Conservation (phyloP, 2,329 filamentous ascomycete genomes). For the Sarocladiaceae sp. region DNA sequence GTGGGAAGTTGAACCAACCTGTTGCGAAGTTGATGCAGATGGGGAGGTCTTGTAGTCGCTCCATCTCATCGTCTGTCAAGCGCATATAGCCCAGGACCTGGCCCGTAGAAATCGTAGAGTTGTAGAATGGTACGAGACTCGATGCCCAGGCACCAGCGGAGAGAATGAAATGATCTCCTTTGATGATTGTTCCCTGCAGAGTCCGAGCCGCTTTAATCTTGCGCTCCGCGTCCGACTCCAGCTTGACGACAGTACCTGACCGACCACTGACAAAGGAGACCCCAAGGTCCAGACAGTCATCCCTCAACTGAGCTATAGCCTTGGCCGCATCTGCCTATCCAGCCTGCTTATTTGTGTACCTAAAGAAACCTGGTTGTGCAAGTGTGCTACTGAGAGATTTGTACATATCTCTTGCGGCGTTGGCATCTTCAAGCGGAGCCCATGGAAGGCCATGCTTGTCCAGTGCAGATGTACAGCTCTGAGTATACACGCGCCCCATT, state of each 20-base stretch:
- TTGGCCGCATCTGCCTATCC: slow-evolving; percentile 17
- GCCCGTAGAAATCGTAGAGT: slow-evolving; percentile 15
- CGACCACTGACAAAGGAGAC: slow-evolving; percentile 15
- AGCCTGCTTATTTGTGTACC: slow-evolving; percentile 14
- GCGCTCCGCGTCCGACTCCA: slow-evolving; percentile 8
- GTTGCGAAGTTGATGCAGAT: slow-evolving; percentile 18
- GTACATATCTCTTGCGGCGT: background rate
- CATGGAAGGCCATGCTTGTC: slow-evolving; percentile 8
- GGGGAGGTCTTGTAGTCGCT: slow-evolving; percentile 14
- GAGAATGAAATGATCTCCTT: slow-evolving; percentile 15
- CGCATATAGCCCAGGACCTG: slow-evolving; percentile 15
- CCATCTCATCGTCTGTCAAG: slow-evolving; percentile 14
- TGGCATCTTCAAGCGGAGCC: background rate
- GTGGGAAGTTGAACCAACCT: slow-evolving; percentile 20
- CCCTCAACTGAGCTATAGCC: slow-evolving; percentile 15
- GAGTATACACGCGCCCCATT: slow-evolving; percentile 12
- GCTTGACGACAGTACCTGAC: slow-evolving; percentile 13
- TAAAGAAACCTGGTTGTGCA: slow-evolving; percentile 13
- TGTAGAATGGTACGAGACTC: slow-evolving; percentile 11
- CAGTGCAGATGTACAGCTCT: slow-evolving; percentile 15
- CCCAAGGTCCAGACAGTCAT: slow-evolving; percentile 14
- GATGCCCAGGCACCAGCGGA: slow-evolving; percentile 15
- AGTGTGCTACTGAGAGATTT: slow-evolving; percentile 11
- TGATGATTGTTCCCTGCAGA: background rate
- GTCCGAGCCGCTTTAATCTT: slow-evolving; percentile 9